Evolutionary conservation across 2,329 filamentous ascomycete species (phyloP), one percentile per base, ranked within the genome.

Genomic region (Claviceps digitariae): DNA sequence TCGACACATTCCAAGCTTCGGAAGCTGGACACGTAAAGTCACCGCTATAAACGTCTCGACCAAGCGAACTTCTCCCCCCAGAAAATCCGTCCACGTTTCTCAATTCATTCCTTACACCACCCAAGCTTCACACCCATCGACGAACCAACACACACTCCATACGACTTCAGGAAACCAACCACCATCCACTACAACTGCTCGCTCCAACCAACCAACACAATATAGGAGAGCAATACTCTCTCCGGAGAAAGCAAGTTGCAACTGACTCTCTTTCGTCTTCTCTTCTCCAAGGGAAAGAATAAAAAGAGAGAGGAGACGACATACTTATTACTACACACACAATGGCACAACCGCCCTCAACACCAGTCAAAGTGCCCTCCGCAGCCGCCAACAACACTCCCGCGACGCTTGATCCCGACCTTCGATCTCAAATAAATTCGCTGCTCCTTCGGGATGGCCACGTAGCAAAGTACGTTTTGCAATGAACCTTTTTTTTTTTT

Each of bases 361-460:
- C 78, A 23, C 78, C 79, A 4, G 77, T 81, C 60, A 82, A 82
- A 63, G 77, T 84, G 49, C 77, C 81, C 15, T 67, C 76, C 7
- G 75, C 77, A 34, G 78, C 78, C n/a, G 72, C 79, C 3, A 76
- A 72, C 59, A 81, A 84, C 66, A 78, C 34, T 17, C 69, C 77
- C 50, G 78, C 78, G 6, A 84, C 78, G 9, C 73, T 80, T 54
- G 81, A 84, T 59, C 72, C 76, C 7, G 81, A 84, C 54, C 66
- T 84, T 54, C 72, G 81, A 23, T 83, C 80, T 2, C 74, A 82
- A 59, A 79, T 84, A 61, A 84, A 84, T 62, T 71, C 72, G 10
- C 61, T 78, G 13, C 67, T 84, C 25, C 69, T 84, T 36, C 71
- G 72, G 43, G 79, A 81, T 47, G 81, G 81, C 3, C 76, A 83